A percentile compares a stretch with the other conserved stretches of the same genome.
These are phyloP conservation scores for Solanum pennellii DNA, from an alignment of 257 asterid species.

Conservation along the genomic window DNA sequence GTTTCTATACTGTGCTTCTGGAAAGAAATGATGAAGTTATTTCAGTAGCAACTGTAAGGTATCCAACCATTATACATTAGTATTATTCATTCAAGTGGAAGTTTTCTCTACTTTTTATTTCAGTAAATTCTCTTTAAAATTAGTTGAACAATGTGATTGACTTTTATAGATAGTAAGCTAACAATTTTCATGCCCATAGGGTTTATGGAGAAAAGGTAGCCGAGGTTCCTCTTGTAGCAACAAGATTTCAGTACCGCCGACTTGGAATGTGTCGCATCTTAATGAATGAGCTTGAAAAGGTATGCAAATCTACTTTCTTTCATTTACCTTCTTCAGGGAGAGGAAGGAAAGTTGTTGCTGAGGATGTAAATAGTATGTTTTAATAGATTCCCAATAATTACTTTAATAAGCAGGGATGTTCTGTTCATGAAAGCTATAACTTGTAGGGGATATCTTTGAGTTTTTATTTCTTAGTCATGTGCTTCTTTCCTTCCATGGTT, in stretches of 20 bases:
- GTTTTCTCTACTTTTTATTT: not conserved
- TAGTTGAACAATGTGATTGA: not conserved
- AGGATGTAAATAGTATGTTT: not conserved
- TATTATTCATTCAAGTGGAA: not conserved
- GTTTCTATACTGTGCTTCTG: slow-evolving; percentile 60
- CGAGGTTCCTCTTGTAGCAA: slow-evolving; percentile 70
- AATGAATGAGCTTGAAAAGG: slow-evolving; percentile 82
- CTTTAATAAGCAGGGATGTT: not conserved
- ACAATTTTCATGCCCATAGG: slow-evolving; percentile 19
- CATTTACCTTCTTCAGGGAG: not conserved
- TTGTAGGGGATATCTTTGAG: not conserved
- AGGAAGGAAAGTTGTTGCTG: not conserved
- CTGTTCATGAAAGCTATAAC: not conserved
- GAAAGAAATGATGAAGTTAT: slow-evolving; percentile 57
- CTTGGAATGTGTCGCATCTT: slow-evolving; percentile 75
- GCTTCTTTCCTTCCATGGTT: not conserved
- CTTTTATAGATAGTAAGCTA: not conserved
- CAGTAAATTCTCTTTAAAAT: not conserved
- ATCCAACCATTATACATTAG: slow-evolving; percentile 3
- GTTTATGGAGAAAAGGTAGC: slow-evolving; percentile 64
- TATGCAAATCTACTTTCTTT: slow-evolving; percentile 3
- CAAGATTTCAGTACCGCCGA: slow-evolving; percentile 67
- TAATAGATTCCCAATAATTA: not conserved
- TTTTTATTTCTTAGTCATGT: not conserved
- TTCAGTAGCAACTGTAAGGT: slow-evolving; percentile 63